phyloP scores from a whole-genome alignment of 2,329 filamentous ascomycete species.

The Diplocarpon mali region DNA sequence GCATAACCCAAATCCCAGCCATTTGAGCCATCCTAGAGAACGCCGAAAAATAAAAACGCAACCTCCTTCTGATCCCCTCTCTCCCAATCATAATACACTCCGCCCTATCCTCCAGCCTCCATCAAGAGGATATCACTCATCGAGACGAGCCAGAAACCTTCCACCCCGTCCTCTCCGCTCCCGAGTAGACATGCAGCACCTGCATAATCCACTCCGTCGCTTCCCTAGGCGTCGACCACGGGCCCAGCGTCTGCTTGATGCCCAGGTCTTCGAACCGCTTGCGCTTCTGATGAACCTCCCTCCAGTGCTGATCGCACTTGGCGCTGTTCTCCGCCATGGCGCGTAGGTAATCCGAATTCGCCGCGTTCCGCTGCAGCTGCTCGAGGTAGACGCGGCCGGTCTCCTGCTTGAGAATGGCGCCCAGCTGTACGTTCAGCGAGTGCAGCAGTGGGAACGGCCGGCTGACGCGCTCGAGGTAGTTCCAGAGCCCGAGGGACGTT shows the following conservation, averaged over 20 bases:
- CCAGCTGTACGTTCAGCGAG: conserved; percentile 9
- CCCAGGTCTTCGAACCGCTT: conserved; percentile 31
- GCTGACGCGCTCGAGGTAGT: conserved; percentile 27
- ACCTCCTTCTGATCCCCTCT: no score
- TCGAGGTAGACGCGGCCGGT: conserved; percentile 9
- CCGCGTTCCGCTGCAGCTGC: background rate
- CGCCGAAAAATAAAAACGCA: no score
- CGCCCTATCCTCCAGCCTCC: no score
- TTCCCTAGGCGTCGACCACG: conserved; percentile 33
- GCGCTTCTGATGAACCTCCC: conserved; percentile 13
- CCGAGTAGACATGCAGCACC: conserved; percentile 36
- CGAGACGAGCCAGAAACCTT: background rate
- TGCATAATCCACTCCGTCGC: conserved; percentile 33
- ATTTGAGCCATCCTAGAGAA: no score
- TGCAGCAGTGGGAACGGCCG: conserved; percentile 20
- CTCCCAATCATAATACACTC: no score
- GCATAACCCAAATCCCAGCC: no score
- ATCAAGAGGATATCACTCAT: no score
- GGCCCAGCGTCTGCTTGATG: conserved; percentile 25
- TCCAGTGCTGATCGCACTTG: conserved; percentile 26
- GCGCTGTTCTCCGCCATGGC: conserved; percentile 8
- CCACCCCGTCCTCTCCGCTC: conserved; percentile 32
- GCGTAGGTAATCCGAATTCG: conserved; percentile 25
- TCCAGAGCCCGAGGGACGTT: conserved; percentile 36
- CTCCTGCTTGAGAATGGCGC: conserved; percentile 14